Base-by-base conservation (phyloP, 352 stramenopile genomes). In the Globisporangium takayamanum region DNA sequence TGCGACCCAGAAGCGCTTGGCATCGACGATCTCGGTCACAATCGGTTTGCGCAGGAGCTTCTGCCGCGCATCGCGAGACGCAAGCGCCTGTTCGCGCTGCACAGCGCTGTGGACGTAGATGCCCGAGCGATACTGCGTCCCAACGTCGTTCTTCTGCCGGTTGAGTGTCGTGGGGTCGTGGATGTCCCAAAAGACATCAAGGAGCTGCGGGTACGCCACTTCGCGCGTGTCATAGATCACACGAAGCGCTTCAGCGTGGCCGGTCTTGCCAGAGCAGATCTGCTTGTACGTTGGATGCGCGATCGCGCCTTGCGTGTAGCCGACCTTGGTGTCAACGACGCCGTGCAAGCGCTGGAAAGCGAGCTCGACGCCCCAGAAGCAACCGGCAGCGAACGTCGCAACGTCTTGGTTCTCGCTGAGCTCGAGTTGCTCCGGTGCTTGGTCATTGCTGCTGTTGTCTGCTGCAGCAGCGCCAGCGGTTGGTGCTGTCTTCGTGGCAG, bases 361-460 rank as follows among this genome's bases (percentile, higher is more conserved):
- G 37, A 99, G 68, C 75, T 99, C 92, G 30, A 98, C 79, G 53
- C 96, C 95, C 97, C 96, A 99, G 76, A 99, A 99, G 73, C 97
- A 99, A 25, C 97, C 97, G 48, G 92, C 91, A 5, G 94, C 97
- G 76, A 99, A 98, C 6, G 95, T 99, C 16, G 94, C 94, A n/a
- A 95, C 70, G 51, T 66, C 71, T 45, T 62, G 57, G 41, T 45
- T 50, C 11, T 39, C 26, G 2, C 10, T 18, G 12, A 60, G 54
- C n/a, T n/a, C 50, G 26, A 50, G n/a, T 18, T 39, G 49, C 57
- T 62, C 48, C 16, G 41, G 26, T 33, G 50, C 57, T 26, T 61
- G 55, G 37, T 41, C 50, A 49, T 28, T 26, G 18, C 44, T 26
- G 15, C 16, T 15, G 8, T 12, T 11, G n/a, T 15, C 44, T 14